These are phyloP conservation scores for Lachnellula occidentalis DNA, from an alignment of 2,329 filamentous ascomycete species.

Conservation along the genomic window DNA sequence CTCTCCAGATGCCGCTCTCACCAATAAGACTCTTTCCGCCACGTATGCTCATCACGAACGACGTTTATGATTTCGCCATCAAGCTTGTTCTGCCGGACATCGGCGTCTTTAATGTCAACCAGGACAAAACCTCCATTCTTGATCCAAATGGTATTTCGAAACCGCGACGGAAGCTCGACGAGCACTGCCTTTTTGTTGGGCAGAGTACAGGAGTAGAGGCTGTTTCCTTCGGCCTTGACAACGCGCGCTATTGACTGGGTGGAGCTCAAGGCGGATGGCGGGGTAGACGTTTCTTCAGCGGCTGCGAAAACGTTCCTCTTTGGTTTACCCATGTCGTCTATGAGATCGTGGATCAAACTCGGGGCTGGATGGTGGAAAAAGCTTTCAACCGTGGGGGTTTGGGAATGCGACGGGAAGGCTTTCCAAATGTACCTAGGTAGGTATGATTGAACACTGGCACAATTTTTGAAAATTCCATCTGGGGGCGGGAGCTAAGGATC, in stretches of 20 bases:
- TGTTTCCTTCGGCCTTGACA: slow-evolving; percentile 80
- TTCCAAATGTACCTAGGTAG: background rate
- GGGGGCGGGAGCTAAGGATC: background rate
- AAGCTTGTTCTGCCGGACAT: slow-evolving; percentile 68
- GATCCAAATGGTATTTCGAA: slow-evolving; percentile 91
- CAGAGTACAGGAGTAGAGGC: slow-evolving; percentile 74
- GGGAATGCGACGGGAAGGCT: background rate
- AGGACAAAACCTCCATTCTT: slow-evolving; percentile 84
- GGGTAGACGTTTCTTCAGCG: slow-evolving; percentile 62
- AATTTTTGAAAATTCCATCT: background rate
- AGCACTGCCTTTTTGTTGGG: slow-evolving; percentile 61
- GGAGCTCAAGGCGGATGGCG: slow-evolving; percentile 51
- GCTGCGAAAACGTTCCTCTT: slow-evolving; percentile 75
- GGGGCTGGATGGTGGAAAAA: background rate
- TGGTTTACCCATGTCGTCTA: slow-evolving; percentile 58
- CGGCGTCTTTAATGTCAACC: slow-evolving; percentile 63
- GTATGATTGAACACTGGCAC: too few species aligned
- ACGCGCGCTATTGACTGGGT: slow-evolving; percentile 71
- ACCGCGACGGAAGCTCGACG: slow-evolving; percentile 76
- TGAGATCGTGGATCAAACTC: background rate
- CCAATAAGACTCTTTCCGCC: slow-evolving; percentile 90
- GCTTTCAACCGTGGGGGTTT: background rate
- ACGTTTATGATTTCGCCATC: slow-evolving; percentile 89
- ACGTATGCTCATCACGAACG: slow-evolving; percentile 83
- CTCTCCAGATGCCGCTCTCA: slow-evolving; percentile 31